phyloP scores from a whole-genome alignment of 208 protist species.

The Acanthamoeba culbertsoni region DNA sequence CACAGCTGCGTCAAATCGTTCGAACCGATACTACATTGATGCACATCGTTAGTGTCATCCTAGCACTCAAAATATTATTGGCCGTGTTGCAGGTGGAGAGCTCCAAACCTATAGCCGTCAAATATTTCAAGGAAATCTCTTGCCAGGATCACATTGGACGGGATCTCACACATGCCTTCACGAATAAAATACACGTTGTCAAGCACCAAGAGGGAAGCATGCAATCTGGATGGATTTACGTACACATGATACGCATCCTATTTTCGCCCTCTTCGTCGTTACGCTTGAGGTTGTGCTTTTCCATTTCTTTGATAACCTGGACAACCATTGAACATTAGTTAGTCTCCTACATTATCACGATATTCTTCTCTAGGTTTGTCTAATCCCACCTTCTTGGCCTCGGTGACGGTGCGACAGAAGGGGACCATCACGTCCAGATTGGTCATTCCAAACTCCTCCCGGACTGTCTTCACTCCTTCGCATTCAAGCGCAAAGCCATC shows the following conservation, averaged over 20 bases:
- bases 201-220: not conserved
- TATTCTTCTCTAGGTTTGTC: too few relatives aligned
- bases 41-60: too few relatives aligned
- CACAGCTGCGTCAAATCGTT: conserved; percentile 76
- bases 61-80: too few relatives aligned
- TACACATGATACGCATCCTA: conserved; percentile 34
- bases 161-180: conserved; percentile 75
- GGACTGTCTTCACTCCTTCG: conserved; percentile 15
- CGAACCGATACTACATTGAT: conserved; percentile 73
- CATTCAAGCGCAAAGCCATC: conserved; percentile 59
- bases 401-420: conserved; percentile 69
- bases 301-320: conserved; percentile 67
- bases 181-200: conserved; percentile 33
- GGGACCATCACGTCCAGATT: conserved; percentile 77
- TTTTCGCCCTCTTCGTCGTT: not conserved
- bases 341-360: too few relatives aligned
- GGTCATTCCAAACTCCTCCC: conserved; percentile 72
- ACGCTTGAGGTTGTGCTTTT: conserved; percentile 59
- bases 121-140: conserved; percentile 67
- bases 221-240: not conserved
- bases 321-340: not conserved
- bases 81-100: not conserved
- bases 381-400: conserved; percentile 61
- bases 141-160: conserved; percentile 74
- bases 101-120: conserved; percentile 69